Evolutionary conservation across 2,329 filamentous ascomycete species (phyloP), one percentile per base, ranked within the genome.

Genomic region (Beauveria bassiana): DNA sequence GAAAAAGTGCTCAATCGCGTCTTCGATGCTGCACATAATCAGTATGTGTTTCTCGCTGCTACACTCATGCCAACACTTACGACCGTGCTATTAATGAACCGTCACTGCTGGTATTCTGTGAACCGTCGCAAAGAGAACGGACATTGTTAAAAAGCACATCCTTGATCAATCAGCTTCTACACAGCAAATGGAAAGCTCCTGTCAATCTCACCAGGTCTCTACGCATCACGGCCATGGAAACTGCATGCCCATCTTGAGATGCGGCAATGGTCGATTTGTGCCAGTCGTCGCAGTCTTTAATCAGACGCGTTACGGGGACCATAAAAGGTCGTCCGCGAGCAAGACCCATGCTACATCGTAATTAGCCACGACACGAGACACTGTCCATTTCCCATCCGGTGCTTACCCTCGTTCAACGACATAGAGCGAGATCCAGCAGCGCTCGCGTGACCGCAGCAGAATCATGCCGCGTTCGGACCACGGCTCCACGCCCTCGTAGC

Each of bases 401-500:
- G 65, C 72, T 66, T 69, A 85, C 78, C 87, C 88, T 72, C 88
- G 78, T 68, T 91, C 88, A 1, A 91, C 79, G 0, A 90, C 87
- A 69, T 90, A 91, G 1, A 91, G 72, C 0, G 87, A 84, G 61
- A 91, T 79, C 87, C 87, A 91, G 8, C 84, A 84, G 64, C 88
- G 77, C 70, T 91, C 88, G 52, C 88, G 78, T 59, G 86, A 79
- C 47, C 88, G 79, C 3, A 90, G 71, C 2, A 91, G 73, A 45
- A 86, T 74, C 61, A 81, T 78, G 1, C 87, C 88, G 67, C 79
- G 79, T 63, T 84, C 80, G 0, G 86, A 89, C 28, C 70, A 70
- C 0, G 83, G 79, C 51, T 89, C 85, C 5, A 90, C 72, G 55
- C 87, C 80, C 40, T 79, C 76, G 66, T 89, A 89, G 0, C 88